Conservation (phyloP, 148 eudicot species). For the Diospyros kaki region DNA sequence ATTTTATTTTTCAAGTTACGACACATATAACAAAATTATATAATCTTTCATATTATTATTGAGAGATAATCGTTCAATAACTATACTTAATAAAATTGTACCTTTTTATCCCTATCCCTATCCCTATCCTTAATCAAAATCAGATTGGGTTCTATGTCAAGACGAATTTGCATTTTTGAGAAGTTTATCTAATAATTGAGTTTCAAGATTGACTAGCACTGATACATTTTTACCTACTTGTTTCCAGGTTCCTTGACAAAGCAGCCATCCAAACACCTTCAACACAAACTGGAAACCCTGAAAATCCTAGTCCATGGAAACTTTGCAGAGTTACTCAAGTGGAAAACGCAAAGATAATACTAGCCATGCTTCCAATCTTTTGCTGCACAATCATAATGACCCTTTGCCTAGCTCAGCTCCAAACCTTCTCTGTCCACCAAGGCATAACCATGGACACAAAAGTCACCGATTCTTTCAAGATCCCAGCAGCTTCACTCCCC, state of each 20-base stretch:
- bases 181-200: background rate
- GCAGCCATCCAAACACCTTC: slow-evolving; percentile 34
- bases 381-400: slow-evolving; percentile 39
- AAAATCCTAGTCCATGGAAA: slow-evolving; percentile 27
- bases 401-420: slow-evolving; percentile 49
- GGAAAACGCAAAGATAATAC: slow-evolving; percentile 45
- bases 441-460: slow-evolving; percentile 41
- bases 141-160: no score
- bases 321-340: slow-evolving; percentile 55
- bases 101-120: no score
- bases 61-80: no score
- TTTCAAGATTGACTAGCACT: background rate
- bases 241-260: slow-evolving; percentile 42
- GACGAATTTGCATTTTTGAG: no score
- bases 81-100: no score
- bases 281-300: background rate
- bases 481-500: slow-evolving; percentile 49
- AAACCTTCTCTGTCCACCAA: slow-evolving; percentile 46
- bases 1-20: no score
- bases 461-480: slow-evolving; percentile 26
- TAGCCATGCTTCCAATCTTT: slow-evolving; percentile 40
- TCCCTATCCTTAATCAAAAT: no score
- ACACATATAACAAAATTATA: no score
- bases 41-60: no score
- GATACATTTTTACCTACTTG: no score